Percentiles rank a stretch among this genome's conserved stretches.
Conservation (phyloP, 1,139 yeast species). For the Candida tetrigidarum region DNA sequence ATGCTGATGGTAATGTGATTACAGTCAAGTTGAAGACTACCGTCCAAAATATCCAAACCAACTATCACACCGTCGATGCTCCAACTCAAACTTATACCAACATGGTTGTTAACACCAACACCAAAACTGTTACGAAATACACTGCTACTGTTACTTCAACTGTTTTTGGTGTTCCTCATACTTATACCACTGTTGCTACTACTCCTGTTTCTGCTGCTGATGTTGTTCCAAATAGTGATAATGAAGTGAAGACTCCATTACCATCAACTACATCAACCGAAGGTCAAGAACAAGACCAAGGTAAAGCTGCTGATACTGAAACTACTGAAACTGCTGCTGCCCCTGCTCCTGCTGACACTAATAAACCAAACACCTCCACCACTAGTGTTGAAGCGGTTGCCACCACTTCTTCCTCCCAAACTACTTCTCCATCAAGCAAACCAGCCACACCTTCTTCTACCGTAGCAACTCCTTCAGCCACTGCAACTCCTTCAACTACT, state of each 20-base stretch:
- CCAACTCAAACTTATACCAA: slow-evolving; percentile 35
- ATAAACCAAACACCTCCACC: slow-evolving; percentile 8
- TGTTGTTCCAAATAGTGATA: slow-evolving; percentile 15
- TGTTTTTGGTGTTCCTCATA: slow-evolving; percentile 42
- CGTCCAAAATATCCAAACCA: slow-evolving; percentile 38
- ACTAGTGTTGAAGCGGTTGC: background rate
- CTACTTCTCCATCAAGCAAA: background rate
- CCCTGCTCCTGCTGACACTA: slow-evolving; percentile 9
- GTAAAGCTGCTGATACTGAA: slow-evolving; percentile 4
- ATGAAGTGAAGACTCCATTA: slow-evolving; percentile 14
- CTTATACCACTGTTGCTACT: slow-evolving; percentile 43
- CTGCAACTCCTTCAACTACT: background rate
- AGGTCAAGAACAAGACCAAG: too few relatives aligned
- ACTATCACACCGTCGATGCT: slow-evolving; percentile 37
- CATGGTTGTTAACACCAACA: slow-evolving; percentile 32
- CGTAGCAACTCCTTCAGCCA: slow-evolving; percentile 7
- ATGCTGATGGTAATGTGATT: slow-evolving; percentile 27
- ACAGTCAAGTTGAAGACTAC: slow-evolving; percentile 42
- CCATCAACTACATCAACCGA: slow-evolving; percentile 6
- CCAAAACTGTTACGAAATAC: slow-evolving; percentile 45
- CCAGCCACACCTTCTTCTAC: slow-evolving; percentile 7
- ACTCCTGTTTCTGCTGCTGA: slow-evolving; percentile 29
- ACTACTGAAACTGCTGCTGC: slow-evolving; percentile 7
- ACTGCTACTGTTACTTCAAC: slow-evolving; percentile 53
- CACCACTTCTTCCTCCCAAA: slow-evolving; percentile 2